phyloP scores from a whole-genome alignment of 345 rosid species.

The Tarenaya hassleriana region DNA sequence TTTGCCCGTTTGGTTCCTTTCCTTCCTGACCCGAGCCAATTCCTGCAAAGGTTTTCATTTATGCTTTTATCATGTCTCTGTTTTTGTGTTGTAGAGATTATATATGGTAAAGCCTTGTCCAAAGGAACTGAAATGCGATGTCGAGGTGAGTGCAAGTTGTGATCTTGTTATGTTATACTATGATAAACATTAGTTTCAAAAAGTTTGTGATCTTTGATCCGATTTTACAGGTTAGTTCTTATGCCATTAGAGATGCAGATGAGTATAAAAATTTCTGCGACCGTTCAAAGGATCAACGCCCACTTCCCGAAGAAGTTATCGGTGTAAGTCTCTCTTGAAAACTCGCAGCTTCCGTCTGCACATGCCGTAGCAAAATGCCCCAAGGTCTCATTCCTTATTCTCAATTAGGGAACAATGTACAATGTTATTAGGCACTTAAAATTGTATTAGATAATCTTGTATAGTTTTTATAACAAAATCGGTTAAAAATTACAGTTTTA shows the following conservation, averaged over 20 bases:
- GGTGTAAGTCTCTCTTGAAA: slow-evolving; percentile 48
- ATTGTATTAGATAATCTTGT: too few relatives aligned
- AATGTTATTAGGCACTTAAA: too few relatives aligned
- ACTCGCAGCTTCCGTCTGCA: neutral
- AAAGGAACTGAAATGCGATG: slow-evolving; percentile 85
- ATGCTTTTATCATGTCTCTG: neutral
- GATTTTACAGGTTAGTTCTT: slow-evolving; percentile 50
- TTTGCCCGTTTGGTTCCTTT: neutral
- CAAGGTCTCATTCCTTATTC: too few relatives aligned
- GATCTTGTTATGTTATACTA: neutral
- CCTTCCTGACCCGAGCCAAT: too few relatives aligned
- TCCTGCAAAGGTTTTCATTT: too few relatives aligned
- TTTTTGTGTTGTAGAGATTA: slow-evolving; percentile 50
- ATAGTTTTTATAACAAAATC: too few relatives aligned
- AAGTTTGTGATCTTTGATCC: neutral
- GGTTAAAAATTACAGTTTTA: too few relatives aligned
- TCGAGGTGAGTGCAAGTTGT: slow-evolving; percentile 51
- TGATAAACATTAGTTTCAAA: slow-evolving; percentile 1
- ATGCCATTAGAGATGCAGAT: slow-evolving; percentile 76
- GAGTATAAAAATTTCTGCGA: slow-evolving; percentile 89
- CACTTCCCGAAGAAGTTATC: slow-evolving; percentile 79
- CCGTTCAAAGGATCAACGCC: slow-evolving; percentile 79
- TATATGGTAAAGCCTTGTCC: slow-evolving; percentile 90
- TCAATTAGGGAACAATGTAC: too few relatives aligned
- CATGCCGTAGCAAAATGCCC: too few relatives aligned